Evolutionary conservation across 1,284 basidiomycete genomes (phyloP).

Genomic region (Golubevia sp.): DNA sequence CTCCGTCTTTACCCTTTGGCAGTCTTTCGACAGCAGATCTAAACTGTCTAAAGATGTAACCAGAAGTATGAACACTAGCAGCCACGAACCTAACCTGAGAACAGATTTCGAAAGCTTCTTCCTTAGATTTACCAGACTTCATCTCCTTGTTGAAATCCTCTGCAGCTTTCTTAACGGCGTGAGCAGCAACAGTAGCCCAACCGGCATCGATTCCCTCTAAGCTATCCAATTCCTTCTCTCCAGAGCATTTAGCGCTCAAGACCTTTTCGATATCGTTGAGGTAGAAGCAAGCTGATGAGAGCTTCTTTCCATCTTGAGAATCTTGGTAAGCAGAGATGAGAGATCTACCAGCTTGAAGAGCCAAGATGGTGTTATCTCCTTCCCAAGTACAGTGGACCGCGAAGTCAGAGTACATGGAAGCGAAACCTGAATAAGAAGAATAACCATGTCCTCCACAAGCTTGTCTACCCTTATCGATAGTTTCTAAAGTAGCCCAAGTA

Average conservation of each 20-base stretch:
- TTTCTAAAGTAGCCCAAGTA: constrained; percentile 68
- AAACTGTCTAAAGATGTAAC: constrained; percentile 61
- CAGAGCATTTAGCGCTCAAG: constrained; percentile 63
- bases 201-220: constrained; percentile 65
- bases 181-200: constrained; percentile 66
- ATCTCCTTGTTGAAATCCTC: constrained; percentile 63
- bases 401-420: constrained; percentile 64
- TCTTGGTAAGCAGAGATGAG: constrained; percentile 66
- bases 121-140: constrained; percentile 65
- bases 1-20: constrained; percentile 34
- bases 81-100: constrained; percentile 67
- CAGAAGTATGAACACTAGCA: constrained; percentile 63
- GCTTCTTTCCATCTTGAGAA: constrained; percentile 64
- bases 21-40: constrained; percentile 43
- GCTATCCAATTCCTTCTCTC: constrained; percentile 62
- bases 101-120: constrained; percentile 67
- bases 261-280: constrained; percentile 63
- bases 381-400: constrained; percentile 64
- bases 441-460: constrained; percentile 69
- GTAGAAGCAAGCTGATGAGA: constrained; percentile 65
- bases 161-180: constrained; percentile 67
- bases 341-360: constrained; percentile 66
- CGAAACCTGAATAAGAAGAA: constrained; percentile 67
- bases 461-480: constrained; percentile 68
- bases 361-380: constrained; percentile 67